Percentiles rank a stretch among this genome's conserved stretches.
phyloP scores from a whole-genome alignment of 1,284 basidiomycete genomes.

The Mycosarcoma maydis region DNA sequence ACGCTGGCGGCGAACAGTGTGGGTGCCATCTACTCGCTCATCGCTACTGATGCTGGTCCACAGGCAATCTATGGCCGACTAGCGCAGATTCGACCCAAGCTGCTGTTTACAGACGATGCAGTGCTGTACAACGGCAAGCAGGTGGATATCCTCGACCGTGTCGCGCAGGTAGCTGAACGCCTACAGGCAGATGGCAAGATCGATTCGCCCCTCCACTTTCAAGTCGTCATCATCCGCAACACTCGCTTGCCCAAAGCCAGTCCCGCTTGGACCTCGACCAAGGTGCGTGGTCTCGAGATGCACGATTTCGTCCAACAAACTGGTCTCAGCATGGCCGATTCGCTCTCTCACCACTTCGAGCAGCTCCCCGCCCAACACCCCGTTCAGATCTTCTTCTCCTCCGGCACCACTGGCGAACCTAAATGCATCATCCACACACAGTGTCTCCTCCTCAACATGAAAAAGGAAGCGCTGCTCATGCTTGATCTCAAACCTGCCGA shows the following conservation, averaged over 20 bases:
- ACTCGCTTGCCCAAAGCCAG: conserved; percentile 1
- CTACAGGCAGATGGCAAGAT: conserved; percentile 40
- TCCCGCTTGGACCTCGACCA: conserved; percentile 20
- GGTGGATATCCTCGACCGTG: conserved; percentile 56
- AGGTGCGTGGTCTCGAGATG: conserved; percentile 24
- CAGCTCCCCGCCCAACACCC: conserved; percentile 52
- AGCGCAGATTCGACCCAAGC: conserved; percentile 64
- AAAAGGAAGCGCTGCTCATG: conserved; percentile 47
- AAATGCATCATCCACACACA: conserved; percentile 66
- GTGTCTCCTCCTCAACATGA: conserved; percentile 51
- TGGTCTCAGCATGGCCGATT: conserved; percentile 22
- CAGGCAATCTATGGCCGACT: conserved; percentile 52
- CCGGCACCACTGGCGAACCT: conserved; percentile 68
- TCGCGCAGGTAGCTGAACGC: conserved; percentile 55
- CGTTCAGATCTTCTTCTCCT: conserved; percentile 65
- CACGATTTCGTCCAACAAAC: conserved; percentile 21
- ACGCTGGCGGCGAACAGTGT: conserved; percentile 46
- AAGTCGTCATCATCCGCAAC: conserved; percentile 48
- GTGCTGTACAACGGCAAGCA: conserved; percentile 66
- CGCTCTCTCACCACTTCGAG: conserved; percentile 42
- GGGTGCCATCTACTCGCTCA: conserved; percentile 48
- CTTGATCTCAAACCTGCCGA: conserved; percentile 53
- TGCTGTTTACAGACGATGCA: conserved; percentile 66
- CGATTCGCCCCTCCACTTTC: conserved; percentile 32
- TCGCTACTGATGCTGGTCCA: conserved; percentile 48